These are phyloP conservation scores for Drosera capensis DNA, from an alignment of 148 eudicot genomes.

Conservation along the genomic window DNA sequence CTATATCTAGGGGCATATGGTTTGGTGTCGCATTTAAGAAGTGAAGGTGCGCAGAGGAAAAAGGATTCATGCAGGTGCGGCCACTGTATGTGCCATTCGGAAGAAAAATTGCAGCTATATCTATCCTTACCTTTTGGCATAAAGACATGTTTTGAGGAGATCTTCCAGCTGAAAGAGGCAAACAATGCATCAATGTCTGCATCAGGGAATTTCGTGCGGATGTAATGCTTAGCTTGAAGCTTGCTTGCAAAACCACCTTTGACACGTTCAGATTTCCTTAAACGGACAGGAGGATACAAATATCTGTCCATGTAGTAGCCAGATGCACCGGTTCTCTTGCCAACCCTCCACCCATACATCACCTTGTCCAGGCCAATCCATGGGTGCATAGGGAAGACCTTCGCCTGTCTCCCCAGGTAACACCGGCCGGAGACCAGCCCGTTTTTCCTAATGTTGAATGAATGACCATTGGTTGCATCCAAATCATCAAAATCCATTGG, in stretches of 20 bases:
- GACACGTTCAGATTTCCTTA: constrained; percentile 16
- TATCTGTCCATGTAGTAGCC: constrained; percentile 74
- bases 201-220: constrained; percentile 34
- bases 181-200: constrained; percentile 43
- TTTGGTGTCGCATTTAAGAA: no score
- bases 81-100: no score
- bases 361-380: constrained; percentile 57
- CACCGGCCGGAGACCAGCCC: constrained; percentile 54
- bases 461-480: constrained; percentile 25
- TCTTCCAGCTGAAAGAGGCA: constrained; percentile 65
- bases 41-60: no score
- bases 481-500: constrained; percentile 49
- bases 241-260: constrained; percentile 41
- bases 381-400: constrained; percentile 79
- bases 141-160: constrained; percentile 34
- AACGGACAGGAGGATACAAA: constrained; percentile 44
- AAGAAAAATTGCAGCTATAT: not conserved
- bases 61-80: no score
- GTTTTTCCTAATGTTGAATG: constrained; percentile 27
- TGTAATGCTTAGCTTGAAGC: constrained; percentile 35
- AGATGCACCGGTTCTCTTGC: constrained; percentile 31
- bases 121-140: constrained; percentile 30
- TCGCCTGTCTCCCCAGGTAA: constrained; percentile 34
- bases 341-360: constrained; percentile 80
- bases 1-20: no score